These are phyloP conservation scores for Leishmania turanica DNA, from an alignment of 208 protist genomes.

Conservation along the genomic window DNA sequence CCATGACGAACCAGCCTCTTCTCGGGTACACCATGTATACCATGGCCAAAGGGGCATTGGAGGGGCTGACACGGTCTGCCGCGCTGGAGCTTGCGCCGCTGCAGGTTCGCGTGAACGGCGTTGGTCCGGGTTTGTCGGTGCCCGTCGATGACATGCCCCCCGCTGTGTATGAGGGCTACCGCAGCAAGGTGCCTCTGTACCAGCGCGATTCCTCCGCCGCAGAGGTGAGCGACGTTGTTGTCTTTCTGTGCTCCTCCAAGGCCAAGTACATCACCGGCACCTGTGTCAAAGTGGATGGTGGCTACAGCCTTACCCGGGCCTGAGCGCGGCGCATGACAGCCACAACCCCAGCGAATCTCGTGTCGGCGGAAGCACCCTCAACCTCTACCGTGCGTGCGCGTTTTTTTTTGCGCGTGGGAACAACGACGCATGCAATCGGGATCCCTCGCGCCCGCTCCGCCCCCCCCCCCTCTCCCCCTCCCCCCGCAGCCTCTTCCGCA, in stretches of 20 bases:
- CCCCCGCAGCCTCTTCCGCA: neutral
- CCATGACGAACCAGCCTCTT: constrained; percentile 67
- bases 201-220: constrained; percentile 50
- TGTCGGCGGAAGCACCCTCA: neutral
- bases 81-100: constrained; percentile 70
- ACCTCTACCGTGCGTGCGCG: neutral
- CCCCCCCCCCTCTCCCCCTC: neutral
- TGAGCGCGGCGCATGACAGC: constrained; percentile 10
- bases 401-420: neutral
- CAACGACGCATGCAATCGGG: neutral
- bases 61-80: constrained; percentile 66
- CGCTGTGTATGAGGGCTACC: constrained; percentile 37
- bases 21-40: constrained; percentile 71
- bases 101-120: constrained; percentile 73
- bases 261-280: constrained; percentile 72
- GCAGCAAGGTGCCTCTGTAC: constrained; percentile 64
- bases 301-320: constrained; percentile 62
- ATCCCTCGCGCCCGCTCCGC: neutral
- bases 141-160: constrained; percentile 49
- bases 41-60: constrained; percentile 78
- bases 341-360: neutral
- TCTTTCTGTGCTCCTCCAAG: constrained; percentile 64
- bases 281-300: constrained; percentile 73
- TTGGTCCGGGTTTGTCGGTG: constrained; percentile 59
- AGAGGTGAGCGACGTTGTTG: constrained; percentile 59